These are phyloP conservation scores for Lolium perenne DNA, from an alignment of 176 grass and related monocot species.

Conservation along the genomic window DNA sequence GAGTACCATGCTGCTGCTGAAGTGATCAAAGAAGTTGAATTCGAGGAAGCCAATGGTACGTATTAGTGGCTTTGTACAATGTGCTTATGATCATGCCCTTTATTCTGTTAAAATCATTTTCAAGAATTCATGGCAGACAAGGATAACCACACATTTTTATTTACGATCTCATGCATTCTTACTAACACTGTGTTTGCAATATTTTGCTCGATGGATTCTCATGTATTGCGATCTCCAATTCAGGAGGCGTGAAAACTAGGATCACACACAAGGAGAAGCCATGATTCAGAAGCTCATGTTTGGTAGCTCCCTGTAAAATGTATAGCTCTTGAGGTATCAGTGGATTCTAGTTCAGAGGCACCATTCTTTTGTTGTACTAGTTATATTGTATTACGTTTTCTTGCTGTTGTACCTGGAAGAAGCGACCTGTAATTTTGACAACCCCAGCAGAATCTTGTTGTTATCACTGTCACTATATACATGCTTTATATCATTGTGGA, in stretches of 20 bases:
- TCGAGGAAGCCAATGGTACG: slow-evolving; percentile 83
- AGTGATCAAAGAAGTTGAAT: slow-evolving; percentile 82
- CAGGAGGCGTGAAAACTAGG: slow-evolving; percentile 79
- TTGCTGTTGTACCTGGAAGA: slow-evolving; percentile 14
- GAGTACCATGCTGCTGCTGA: slow-evolving; percentile 89
- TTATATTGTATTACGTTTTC: not conserved
- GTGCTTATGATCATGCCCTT: not conserved
- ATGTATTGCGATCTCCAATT: slow-evolving; percentile 23
- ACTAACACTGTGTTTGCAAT: not conserved
- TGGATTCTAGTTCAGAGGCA: slow-evolving; percentile 21
- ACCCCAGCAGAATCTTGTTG: not conserved
- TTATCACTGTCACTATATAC: not conserved
- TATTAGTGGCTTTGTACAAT: slow-evolving; percentile 15
- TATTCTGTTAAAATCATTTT: slow-evolving; percentile 1
- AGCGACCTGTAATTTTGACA: not conserved
- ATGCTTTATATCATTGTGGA: not conserved
- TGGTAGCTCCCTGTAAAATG: slow-evolving; percentile 41
- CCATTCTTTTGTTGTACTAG: slow-evolving; percentile 34
- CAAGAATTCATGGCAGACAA: not conserved
- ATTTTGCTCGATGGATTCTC: slow-evolving; percentile 7
- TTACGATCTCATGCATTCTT: no score
- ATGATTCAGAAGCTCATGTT: slow-evolving; percentile 44
- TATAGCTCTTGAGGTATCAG: slow-evolving; percentile 33
- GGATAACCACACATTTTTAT: no score
- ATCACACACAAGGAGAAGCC: slow-evolving; percentile 58